Evolutionary conservation across 805 yeast species (phyloP).

Genomic region (Cyberlindnera meyerae): DNA sequence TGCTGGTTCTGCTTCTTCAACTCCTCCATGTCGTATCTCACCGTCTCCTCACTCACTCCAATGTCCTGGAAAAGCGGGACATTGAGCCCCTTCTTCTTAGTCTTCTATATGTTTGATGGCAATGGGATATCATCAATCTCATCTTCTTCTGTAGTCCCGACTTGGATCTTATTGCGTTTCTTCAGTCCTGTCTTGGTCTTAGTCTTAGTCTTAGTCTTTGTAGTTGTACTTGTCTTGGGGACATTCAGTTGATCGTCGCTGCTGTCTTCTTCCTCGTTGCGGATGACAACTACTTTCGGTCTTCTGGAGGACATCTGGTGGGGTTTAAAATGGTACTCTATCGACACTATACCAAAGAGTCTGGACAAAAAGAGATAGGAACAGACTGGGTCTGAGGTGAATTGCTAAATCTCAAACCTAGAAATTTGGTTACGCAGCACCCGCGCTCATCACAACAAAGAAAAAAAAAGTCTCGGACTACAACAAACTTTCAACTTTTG

Average conservation of each 20-base stretch:
- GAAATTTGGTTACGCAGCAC: too few relatives aligned
- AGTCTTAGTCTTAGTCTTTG: too few relatives aligned
- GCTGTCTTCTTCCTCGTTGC: slow-evolving; percentile 4
- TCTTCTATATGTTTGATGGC: slow-evolving; percentile 4
- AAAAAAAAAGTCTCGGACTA: too few relatives aligned
- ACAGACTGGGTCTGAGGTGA: too few relatives aligned
- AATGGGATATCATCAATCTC: neutral
- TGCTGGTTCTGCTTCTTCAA: neutral
- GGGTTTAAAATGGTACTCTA: too few relatives aligned
- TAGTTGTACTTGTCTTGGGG: neutral
- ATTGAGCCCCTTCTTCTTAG: neutral
- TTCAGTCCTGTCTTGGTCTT: too few relatives aligned
- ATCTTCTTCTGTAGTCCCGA: slow-evolving; percentile 1
- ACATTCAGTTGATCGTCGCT: slow-evolving; percentile 15
- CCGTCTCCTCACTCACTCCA: slow-evolving; percentile 2
- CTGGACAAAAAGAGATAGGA: too few relatives aligned
- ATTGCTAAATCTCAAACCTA: too few relatives aligned
- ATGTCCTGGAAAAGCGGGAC: slow-evolving; percentile 8
- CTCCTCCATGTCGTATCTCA: neutral
- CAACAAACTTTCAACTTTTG: too few relatives aligned
- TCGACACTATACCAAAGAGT: too few relatives aligned
- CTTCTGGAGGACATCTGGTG: slow-evolving; percentile 15
- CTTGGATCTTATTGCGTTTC: slow-evolving; percentile 1
- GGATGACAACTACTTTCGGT: slow-evolving; percentile 18
- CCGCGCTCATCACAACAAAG: too few relatives aligned